Evolutionary conservation across 805 yeast species (phyloP), one percentile per base, ranked within the genome.

Genomic region (Pichia sporocuriosa): DNA sequence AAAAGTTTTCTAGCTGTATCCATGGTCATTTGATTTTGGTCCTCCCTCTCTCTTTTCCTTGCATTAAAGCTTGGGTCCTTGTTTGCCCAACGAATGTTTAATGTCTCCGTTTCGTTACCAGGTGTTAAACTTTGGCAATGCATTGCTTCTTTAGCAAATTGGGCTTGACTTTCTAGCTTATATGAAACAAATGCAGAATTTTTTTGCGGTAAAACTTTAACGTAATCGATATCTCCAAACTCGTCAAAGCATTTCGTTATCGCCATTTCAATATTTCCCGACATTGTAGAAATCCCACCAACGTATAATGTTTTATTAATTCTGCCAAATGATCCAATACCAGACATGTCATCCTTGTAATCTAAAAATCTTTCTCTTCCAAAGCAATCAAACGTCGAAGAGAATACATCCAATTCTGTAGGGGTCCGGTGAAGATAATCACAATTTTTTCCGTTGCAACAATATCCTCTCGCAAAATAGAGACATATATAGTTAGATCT

Each of bases 111-210:
- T 25, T 43, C 40, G 39, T 79, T 72, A 4, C 47, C 52, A 20
- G 50, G 51, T 20, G 51, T 58, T 7, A 89, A 58, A 8, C 84
- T 72, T 58, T 90, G 97, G 33, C 81, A 80, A 30, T 81, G 75
- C 96, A 90, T 86, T 1, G 95, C 95, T 59, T 90, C 97, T 54
- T 86, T 85, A 0, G 96, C 96, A 68, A 90, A 93, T 59, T 90
- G 97, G 0, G 97, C 97, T 55, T 74, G 80, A 17, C 72, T 59
- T 52, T 86, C 95, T 27, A 69, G 59, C 43, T 68, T 69, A 55
- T 66, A 90, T 1, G 84, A 81, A 6, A 93, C 75, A 63, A 90
- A 89, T 0, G 89, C 96, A 54, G 89, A 77, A 30, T 77, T 75
- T 53, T 81, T 79, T 21, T 65, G 63, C 40, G 73, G 70, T 12